A percentile compares a stretch with the other conserved stretches of the same genome.
phyloP scores from a whole-genome alignment of 2,329 filamentous ascomycete genomes.

The Trichothecium sympodiale region DNA sequence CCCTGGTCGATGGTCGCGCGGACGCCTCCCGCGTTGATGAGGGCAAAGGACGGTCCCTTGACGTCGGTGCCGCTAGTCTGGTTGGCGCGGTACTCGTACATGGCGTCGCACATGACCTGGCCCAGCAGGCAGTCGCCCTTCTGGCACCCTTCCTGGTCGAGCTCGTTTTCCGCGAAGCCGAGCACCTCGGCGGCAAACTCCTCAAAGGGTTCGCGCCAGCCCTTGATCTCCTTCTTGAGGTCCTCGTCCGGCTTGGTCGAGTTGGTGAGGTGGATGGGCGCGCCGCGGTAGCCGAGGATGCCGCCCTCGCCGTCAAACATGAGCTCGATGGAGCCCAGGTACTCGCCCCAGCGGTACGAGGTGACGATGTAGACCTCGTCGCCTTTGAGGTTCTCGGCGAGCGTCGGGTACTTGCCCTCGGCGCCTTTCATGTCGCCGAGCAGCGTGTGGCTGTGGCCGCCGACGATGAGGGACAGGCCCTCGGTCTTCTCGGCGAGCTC shows the following conservation, averaged over 20 bases:
- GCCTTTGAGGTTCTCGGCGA: constrained; percentile 46
- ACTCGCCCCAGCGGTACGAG: constrained; percentile 58
- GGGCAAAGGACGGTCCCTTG: constrained; percentile 37
- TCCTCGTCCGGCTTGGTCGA: constrained; percentile 42
- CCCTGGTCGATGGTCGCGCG: constrained; percentile 52
- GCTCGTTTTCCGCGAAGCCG: constrained; percentile 39
- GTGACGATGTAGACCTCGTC: constrained; percentile 60
- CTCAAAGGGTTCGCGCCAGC: constrained; percentile 51
- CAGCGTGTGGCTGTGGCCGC: constrained; percentile 49
- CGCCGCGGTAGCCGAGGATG: constrained; percentile 51
- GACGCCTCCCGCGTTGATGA: constrained; percentile 55
- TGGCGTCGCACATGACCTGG: constrained; percentile 46
- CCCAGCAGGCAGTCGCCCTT: constrained; percentile 46
- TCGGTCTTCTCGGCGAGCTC: constrained; percentile 47
- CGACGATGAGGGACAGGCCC: constrained; percentile 58
- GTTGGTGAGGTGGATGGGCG: constrained; percentile 54
- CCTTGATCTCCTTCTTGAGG: constrained; percentile 46
- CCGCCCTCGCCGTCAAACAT: constrained; percentile 48
- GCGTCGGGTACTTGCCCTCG: constrained; percentile 52
- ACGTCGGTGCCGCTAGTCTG: constrained; percentile 24
- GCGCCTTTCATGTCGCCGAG: constrained; percentile 48
- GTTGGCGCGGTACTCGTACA: constrained; percentile 48
- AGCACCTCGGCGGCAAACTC: constrained; percentile 46
- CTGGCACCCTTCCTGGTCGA: constrained; percentile 50
- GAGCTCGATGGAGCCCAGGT: constrained; percentile 56